A percentile compares a stretch with the other conserved stretches of the same genome.
These are phyloP conservation scores for Argentina anserina DNA, from an alignment of 306 rosid species.

Conservation along the genomic window DNA sequence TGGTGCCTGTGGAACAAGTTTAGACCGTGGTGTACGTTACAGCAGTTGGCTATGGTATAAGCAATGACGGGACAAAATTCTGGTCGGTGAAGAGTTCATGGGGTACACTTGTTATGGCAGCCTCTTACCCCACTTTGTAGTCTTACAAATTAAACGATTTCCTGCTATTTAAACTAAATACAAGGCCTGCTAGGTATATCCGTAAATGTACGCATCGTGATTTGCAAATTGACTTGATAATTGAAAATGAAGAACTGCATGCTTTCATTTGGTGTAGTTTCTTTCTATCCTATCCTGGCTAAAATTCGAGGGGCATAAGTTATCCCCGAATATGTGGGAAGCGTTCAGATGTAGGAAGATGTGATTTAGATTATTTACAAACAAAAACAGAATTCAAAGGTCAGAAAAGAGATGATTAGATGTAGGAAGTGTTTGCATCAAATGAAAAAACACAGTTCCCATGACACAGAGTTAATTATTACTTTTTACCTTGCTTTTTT, in stretches of 20 bases:
- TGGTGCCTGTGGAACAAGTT: not conserved
- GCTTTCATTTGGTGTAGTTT: not conserved
- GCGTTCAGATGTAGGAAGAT: no score
- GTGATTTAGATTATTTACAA: no score
- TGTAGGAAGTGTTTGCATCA: not conserved
- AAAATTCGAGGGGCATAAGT: not conserved
- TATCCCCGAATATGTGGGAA: no score
- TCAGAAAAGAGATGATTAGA: not conserved
- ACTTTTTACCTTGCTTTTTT: not conserved
- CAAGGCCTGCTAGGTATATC: not conserved
- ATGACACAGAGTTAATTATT: not conserved
- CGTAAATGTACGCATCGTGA: not conserved
- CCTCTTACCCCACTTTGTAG: not conserved
- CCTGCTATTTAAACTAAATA: not conserved
- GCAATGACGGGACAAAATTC: not conserved
- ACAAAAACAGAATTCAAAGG: no score
- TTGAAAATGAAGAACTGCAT: not conserved
- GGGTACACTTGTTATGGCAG: slow-evolving; percentile 9
- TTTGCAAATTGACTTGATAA: not conserved
- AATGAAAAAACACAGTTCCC: not conserved
- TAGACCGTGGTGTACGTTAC: not conserved
- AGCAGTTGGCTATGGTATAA: not conserved
- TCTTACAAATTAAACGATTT: not conserved
- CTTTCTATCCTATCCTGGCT: not conserved
- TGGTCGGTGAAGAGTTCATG: slow-evolving; percentile 22